These are phyloP conservation scores for Blastomyces silverae DNA, from an alignment of 2,329 filamentous ascomycete genomes.

Conservation along the genomic window DNA sequence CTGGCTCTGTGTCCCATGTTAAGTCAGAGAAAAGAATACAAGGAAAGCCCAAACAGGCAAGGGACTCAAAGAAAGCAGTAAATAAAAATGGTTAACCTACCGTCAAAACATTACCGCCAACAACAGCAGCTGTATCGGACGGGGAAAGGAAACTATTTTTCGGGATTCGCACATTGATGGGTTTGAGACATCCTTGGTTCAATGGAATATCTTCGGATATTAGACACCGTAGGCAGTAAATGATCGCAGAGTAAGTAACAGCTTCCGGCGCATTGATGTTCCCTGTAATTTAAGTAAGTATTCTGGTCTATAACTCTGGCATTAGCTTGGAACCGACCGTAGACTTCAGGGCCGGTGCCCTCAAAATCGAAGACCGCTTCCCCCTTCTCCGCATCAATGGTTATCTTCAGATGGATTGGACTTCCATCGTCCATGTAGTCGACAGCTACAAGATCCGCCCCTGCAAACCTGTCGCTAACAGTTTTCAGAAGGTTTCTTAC, in stretches of 20 bases:
- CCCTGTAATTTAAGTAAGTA: slow-evolving; percentile 29
- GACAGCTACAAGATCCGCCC: slow-evolving; percentile 58
- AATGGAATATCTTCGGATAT: slow-evolving; percentile 72
- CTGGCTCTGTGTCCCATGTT: slow-evolving; percentile 46
- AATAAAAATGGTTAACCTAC: slow-evolving; percentile 23
- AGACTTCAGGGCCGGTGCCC: slow-evolving; percentile 70
- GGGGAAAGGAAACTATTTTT: slow-evolving; percentile 64
- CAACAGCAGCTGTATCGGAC: slow-evolving; percentile 64
- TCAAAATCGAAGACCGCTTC: slow-evolving; percentile 68
- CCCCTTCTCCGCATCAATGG: slow-evolving; percentile 63
- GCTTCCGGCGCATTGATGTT: slow-evolving; percentile 73
- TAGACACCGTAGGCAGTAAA: slow-evolving; percentile 70
- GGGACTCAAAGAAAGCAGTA: background rate
- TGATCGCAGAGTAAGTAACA: slow-evolving; percentile 71
- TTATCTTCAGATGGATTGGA: slow-evolving; percentile 65
- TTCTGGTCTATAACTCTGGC: background rate
- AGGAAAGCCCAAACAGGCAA: background rate
- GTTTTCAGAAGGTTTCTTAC: slow-evolving; percentile 63
- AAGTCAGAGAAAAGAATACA: background rate
- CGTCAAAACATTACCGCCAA: slow-evolving; percentile 73
- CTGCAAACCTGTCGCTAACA: slow-evolving; percentile 59
- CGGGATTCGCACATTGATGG: slow-evolving; percentile 65
- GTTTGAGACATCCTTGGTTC: slow-evolving; percentile 72
- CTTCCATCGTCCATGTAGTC: slow-evolving; percentile 81
- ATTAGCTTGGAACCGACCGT: slow-evolving; percentile 42